Evolutionary conservation across 1,284 basidiomycete species (phyloP), one percentile per base, ranked within the genome.

Genomic region (Sporisorium sorghi): DNA sequence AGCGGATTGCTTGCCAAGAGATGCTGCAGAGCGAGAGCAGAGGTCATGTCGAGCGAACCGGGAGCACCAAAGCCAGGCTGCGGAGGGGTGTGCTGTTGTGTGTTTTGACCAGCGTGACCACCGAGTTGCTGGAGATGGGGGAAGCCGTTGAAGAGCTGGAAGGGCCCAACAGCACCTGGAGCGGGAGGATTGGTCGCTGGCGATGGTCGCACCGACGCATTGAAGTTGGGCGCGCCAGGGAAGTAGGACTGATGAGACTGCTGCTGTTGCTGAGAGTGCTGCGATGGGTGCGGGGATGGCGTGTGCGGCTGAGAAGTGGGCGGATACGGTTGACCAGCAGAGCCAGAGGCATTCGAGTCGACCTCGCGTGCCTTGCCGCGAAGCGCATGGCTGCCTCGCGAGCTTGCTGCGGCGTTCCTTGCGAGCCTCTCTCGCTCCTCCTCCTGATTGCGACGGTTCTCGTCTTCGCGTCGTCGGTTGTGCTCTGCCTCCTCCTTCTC

Each of bases 1-100:
- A 79, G 55, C 10, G 82, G 81, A 30, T 82, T 83, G 65, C 71
- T 73, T 35, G 76, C 66, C 15, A 83, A 60, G 12, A 83, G 68
- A 52, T 83, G 80, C 62, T 83, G 82, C 21, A 83, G 59, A n/a
- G 82, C 82, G n/a, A 83, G 62, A 21, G 79, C 78, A 7, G 79
- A 81, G 7, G 79, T 79, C 58, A 83, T 70, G 57, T 83, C 82
- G 46, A 76, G 59, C 21, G 67, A 57, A n/a, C 59, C 59, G 7
- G 51, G n/a, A 32, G n/a, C 59, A 19, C 51, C 57, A 19, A 66
- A 65, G 28, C 48, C 63, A 33, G 60, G 54, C 19, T 63, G 68
- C 4, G 64, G 30, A 0, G 57, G 14, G 8, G 48, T 43, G 21
- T 68, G 76, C 53, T 61, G 60, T 23, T 60, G 59, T 23, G 61